phyloP scores from a whole-genome alignment of 2,329 filamentous ascomycete species.

The Aspergillus fructus region DNA sequence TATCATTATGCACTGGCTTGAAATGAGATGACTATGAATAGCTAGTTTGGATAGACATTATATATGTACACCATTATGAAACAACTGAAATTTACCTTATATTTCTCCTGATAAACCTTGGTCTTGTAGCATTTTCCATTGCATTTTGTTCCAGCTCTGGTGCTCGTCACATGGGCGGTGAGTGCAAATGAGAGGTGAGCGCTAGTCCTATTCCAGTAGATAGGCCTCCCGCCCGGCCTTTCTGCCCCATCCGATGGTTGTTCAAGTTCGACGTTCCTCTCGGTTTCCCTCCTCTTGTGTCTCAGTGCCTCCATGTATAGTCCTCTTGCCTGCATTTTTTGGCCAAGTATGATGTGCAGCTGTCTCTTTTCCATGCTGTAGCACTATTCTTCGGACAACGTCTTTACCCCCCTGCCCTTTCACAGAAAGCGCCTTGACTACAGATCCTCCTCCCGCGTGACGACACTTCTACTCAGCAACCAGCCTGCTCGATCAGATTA shows the following conservation, averaged over 20 bases:
- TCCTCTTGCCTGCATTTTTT: background rate
- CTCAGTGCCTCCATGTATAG: constrained; percentile 2
- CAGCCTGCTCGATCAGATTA: constrained; percentile 19
- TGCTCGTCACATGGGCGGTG: constrained; percentile 8
- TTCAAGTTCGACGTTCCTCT: background rate
- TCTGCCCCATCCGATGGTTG: constrained; percentile 4
- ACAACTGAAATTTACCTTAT: background rate
- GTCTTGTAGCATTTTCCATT: too few species aligned
- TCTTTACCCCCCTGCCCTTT: background rate
- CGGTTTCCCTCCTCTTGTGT: background rate
- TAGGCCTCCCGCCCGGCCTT: background rate
- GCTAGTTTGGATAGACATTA: constrained; percentile 5
- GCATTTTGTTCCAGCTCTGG: too few species aligned
- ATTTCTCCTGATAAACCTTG: background rate
- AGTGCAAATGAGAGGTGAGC: background rate
- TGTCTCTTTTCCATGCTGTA: constrained; percentile 5
- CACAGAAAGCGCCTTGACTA: constrained; percentile 7
- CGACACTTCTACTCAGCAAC: constrained; percentile 8
- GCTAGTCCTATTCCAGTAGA: background rate
- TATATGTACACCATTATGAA: constrained; percentile 6
- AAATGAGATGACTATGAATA: constrained; percentile 1
- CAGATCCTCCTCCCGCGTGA: constrained; percentile 4
- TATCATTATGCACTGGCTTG: background rate
- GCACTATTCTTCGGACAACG: background rate
- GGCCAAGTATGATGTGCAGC: constrained; percentile 1